These are phyloP conservation scores for Suillus americanus DNA, from an alignment of 768 basidiomycete genomes.

Conservation along the genomic window DNA sequence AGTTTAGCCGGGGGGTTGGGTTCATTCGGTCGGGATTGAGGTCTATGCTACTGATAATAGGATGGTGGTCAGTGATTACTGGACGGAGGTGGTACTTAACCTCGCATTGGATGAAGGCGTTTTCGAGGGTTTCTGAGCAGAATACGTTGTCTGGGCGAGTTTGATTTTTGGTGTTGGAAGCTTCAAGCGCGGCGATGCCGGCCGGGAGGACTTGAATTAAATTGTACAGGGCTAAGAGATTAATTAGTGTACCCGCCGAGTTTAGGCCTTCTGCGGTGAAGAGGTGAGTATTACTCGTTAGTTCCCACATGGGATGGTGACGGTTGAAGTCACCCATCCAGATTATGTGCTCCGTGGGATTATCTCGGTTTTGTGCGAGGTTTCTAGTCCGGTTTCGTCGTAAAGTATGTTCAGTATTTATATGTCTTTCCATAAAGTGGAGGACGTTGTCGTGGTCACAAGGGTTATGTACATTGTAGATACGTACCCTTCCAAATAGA, in stretches of 20 bases:
- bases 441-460: neutral
- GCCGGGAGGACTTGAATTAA: neutral
- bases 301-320: neutral
- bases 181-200: no score
- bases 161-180: no score
- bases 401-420: neutral
- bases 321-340: neutral
- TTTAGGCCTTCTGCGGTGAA: conserved; percentile 7
- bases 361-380: neutral
- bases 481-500: accelerated
- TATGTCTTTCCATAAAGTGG: neutral
- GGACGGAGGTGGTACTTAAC: no score
- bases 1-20: no score
- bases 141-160: no score
- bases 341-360: neutral
- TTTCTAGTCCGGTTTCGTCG: neutral
- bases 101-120: no score
- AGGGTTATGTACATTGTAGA: neutral
- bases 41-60: no score
- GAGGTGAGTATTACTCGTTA: neutral
- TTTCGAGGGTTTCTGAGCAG: no score
- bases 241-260: neutral
- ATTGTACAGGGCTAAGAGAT: conserved; percentile 8
- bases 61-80: no score
- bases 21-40: no score